Evolutionary conservation across 1,139 yeast genomes (phyloP).

Genomic region (Sugiyamaella neomexicana): DNA sequence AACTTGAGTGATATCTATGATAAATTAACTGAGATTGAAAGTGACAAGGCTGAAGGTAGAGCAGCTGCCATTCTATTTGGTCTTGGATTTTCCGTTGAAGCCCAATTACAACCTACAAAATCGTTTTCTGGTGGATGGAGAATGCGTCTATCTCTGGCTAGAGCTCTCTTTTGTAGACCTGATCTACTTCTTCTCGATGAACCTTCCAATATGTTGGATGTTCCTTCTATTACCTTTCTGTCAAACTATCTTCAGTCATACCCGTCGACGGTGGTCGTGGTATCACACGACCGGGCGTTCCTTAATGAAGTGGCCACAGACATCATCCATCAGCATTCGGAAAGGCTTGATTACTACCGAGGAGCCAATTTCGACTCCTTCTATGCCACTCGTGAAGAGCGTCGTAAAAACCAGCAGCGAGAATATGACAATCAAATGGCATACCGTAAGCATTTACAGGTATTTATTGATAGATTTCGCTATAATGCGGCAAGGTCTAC

Average conservation of each 20-base stretch:
- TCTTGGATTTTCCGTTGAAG: conserved; percentile 86
- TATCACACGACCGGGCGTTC: conserved; percentile 96
- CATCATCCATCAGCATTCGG: conserved; percentile 95
- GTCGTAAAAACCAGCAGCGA: conserved; percentile 87
- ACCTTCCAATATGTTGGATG: conserved; percentile 99
- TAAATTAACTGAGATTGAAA: conserved; percentile 86
- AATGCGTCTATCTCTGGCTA: conserved; percentile 96
- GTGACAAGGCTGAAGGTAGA: conserved; percentile 95
- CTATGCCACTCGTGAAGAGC: conserved; percentile 91
- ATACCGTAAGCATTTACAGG: conserved; percentile 86
- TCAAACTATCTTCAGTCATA: conserved; percentile 87
- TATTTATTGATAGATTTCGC: conserved; percentile 91
- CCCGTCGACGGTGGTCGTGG: conserved; percentile 90
- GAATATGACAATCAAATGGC: conserved; percentile 98
- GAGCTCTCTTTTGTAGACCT: conserved; percentile 97
- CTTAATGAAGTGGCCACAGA: conserved; percentile 97
- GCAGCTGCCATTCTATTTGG: conserved; percentile 96
- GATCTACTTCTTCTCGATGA: conserved; percentile 91
- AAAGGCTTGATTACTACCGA: conserved; percentile 91
- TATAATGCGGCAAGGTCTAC: conserved; percentile 96
- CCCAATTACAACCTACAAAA: conserved; percentile 80
- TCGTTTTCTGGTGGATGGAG: conserved; percentile 99
- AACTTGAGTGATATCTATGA: conserved; percentile 78
- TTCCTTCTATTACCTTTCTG: conserved; percentile 92
- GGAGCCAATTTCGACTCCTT: conserved; percentile 92